These are phyloP conservation scores for Begonia peltatifolia DNA, from an alignment of 306 rosid species.

Conservation along the genomic window DNA sequence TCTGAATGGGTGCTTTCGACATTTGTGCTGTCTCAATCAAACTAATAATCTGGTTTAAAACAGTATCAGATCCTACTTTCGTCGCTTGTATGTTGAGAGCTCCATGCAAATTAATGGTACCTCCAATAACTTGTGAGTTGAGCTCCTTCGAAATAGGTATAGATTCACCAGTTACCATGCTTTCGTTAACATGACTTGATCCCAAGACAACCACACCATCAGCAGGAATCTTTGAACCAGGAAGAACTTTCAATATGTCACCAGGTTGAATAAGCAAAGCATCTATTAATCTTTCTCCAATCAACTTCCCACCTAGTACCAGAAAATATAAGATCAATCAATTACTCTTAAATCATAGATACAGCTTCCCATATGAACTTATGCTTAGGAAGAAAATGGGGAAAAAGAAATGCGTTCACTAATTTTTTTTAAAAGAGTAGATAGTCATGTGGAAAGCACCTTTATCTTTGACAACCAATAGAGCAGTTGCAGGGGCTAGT, in stretches of 20 bases:
- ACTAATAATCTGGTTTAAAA: slow-evolving; percentile 69
- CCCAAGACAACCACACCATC: slow-evolving; percentile 73
- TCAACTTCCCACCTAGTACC: slow-evolving; percentile 24
- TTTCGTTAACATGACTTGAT: slow-evolving; percentile 67
- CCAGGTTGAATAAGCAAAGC: slow-evolving; percentile 50
- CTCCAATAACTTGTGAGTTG: slow-evolving; percentile 69
- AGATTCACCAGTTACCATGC: slow-evolving; percentile 88
- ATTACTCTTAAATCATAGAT: too few relatives aligned
- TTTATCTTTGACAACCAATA: slow-evolving; percentile 27
- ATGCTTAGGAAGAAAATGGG: too few relatives aligned
- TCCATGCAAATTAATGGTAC: slow-evolving; percentile 72
- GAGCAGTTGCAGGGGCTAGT: slow-evolving; percentile 59
- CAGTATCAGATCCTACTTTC: slow-evolving; percentile 70
- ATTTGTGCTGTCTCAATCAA: slow-evolving; percentile 86
- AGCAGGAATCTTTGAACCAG: slow-evolving; percentile 69
- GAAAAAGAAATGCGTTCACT: too few relatives aligned
- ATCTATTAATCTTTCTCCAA: slow-evolving; percentile 44
- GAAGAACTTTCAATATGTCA: slow-evolving; percentile 54
- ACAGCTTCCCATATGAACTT: too few relatives aligned
- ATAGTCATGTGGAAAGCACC: too few relatives aligned
- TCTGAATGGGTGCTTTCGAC: slow-evolving; percentile 92
- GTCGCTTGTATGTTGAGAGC: slow-evolving; percentile 67
- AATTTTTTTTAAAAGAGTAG: too few relatives aligned
- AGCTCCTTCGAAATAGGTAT: slow-evolving; percentile 38
- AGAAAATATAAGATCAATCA: too few relatives aligned